Conservation (phyloP, 2,329 filamentous ascomycete genomes). For the Xylariaceae sp. region DNA sequence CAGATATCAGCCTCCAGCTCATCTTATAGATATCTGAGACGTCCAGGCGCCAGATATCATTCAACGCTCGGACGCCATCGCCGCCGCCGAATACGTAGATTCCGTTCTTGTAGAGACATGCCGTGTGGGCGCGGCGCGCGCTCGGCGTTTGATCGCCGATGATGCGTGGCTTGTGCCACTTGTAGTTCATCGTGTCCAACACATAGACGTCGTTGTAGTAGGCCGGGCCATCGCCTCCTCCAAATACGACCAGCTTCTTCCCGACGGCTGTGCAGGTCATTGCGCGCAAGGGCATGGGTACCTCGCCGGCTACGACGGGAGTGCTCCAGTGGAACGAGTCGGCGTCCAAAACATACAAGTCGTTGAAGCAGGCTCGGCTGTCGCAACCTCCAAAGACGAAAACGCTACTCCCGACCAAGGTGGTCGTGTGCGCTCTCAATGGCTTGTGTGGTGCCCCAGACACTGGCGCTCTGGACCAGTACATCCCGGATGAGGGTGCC, state of each 20-base stretch:
- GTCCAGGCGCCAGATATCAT: constrained; percentile 70
- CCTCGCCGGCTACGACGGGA: constrained; percentile 61
- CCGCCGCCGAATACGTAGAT: constrained; percentile 71
- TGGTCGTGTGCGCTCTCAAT: constrained; percentile 63
- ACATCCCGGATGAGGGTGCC: constrained; percentile 67
- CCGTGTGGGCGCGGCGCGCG: constrained; percentile 63
- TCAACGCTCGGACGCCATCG: constrained; percentile 65
- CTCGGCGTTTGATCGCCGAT: constrained; percentile 55
- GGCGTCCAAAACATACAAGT: constrained; percentile 65
- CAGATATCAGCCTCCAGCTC: constrained; percentile 63
- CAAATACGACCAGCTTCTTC: constrained; percentile 67
- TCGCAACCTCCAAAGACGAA: constrained; percentile 69
- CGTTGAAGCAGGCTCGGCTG: constrained; percentile 63
- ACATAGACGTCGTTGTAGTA: constrained; percentile 73
- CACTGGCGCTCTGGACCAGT: constrained; percentile 64
- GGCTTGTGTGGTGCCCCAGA: constrained; percentile 59
- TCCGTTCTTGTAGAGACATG: constrained; percentile 67
- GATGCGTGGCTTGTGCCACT: constrained; percentile 61
- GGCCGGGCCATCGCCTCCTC: constrained; percentile 64
- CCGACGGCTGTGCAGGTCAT: constrained; percentile 71
- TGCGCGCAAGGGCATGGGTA: constrained; percentile 61
- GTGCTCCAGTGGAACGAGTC: constrained; percentile 67
- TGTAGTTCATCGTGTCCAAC: constrained; percentile 66
- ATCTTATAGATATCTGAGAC: constrained; percentile 63
- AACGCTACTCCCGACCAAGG: constrained; percentile 62